A percentile compares a stretch with the other conserved stretches of the same genome.
phyloP scores from a whole-genome alignment of 805 yeast species.

The Yarrowia porcina region DNA sequence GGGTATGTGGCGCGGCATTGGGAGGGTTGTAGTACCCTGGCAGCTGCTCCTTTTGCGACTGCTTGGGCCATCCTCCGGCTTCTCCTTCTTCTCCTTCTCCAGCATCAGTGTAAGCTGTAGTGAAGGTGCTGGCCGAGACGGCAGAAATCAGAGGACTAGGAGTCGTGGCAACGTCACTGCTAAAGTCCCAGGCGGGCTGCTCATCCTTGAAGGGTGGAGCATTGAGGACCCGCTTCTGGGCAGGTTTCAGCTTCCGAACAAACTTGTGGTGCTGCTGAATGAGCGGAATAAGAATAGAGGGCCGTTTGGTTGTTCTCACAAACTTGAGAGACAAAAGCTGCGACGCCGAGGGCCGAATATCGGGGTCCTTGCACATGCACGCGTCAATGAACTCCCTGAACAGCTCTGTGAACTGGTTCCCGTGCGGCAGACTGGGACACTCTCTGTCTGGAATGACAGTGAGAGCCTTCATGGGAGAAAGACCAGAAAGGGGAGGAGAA shows the following conservation, averaged over 20 bases:
- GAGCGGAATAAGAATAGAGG: constrained; percentile 21
- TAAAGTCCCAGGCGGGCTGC: constrained; percentile 15
- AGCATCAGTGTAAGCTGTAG: neutral
- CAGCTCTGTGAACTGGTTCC: constrained; percentile 42
- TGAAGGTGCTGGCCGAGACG: neutral
- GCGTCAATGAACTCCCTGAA: constrained; percentile 62
- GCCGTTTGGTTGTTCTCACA: constrained; percentile 43
- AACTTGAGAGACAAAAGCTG: constrained; percentile 85
- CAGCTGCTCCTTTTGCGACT: neutral
- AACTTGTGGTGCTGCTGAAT: constrained; percentile 12
- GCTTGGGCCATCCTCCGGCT: neutral
- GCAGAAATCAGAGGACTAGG: neutral
- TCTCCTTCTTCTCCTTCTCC: neutral
- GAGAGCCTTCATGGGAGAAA: constrained; percentile 74
- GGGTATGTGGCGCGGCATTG: neutral
- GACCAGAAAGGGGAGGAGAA: constrained; percentile 69
- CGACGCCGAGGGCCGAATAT: constrained; percentile 64
- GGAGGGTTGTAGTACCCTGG: neutral
- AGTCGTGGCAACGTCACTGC: neutral
- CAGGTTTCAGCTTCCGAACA: neutral
- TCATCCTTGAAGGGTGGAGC: constrained; percentile 5
- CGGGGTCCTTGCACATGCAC: constrained; percentile 68
- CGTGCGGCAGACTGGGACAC: constrained; percentile 55
- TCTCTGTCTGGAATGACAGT: constrained; percentile 61
- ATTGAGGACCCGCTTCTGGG: constrained; percentile 1